A percentile compares a stretch with the other conserved stretches of the same genome.
phyloP scores from a whole-genome alignment of 768 basidiomycete species.

The Strobilomyces confusus region DNA sequence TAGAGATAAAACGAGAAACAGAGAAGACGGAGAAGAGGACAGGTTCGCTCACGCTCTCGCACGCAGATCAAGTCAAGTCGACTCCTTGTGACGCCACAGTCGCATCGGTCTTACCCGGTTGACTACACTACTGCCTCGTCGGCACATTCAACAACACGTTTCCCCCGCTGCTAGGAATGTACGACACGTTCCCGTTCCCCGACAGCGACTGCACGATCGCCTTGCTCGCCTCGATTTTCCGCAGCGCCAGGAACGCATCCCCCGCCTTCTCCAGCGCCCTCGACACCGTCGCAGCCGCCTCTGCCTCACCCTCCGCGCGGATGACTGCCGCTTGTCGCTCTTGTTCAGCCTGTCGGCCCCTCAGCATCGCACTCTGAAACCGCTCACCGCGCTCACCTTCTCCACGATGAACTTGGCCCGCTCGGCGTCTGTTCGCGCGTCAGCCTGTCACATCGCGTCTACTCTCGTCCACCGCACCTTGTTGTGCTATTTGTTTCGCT shows the following conservation, averaged over 20 bases:
- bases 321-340: conserved; percentile 98
- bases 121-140: conserved; percentile 34
- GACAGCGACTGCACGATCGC: conserved; percentile 88
- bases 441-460: conserved; percentile 5
- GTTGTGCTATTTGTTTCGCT: conserved; percentile 99
- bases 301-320: conserved; percentile 96
- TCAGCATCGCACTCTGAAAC: conserved; percentile 16
- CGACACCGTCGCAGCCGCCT: conserved; percentile 93
- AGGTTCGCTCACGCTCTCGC: conserved; percentile 17
- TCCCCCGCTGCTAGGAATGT: conserved; percentile 76
- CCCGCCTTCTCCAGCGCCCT: conserved; percentile 89
- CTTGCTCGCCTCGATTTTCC: conserved; percentile 97
- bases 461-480: conserved; percentile 52
- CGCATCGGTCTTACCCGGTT: conserved; percentile 19
- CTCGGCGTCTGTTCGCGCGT: conserved; percentile 73
- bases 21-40: conserved; percentile 22
- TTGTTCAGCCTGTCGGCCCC: conserved; percentile 81
- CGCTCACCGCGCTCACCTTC: conserved; percentile 55
- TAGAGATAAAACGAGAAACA: conserved; percentile 31
- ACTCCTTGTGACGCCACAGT: conserved; percentile 20
- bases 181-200: conserved; percentile 80
- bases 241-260: conserved; percentile 90
- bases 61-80: conserved; percentile 26
- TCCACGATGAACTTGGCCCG: conserved; percentile 99
- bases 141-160: conserved; percentile 85